Percentiles rank a stretch among this genome's conserved stretches.
phyloP scores from a whole-genome alignment of 2,329 filamentous ascomycete species.

The Nigrospora oryzae region DNA sequence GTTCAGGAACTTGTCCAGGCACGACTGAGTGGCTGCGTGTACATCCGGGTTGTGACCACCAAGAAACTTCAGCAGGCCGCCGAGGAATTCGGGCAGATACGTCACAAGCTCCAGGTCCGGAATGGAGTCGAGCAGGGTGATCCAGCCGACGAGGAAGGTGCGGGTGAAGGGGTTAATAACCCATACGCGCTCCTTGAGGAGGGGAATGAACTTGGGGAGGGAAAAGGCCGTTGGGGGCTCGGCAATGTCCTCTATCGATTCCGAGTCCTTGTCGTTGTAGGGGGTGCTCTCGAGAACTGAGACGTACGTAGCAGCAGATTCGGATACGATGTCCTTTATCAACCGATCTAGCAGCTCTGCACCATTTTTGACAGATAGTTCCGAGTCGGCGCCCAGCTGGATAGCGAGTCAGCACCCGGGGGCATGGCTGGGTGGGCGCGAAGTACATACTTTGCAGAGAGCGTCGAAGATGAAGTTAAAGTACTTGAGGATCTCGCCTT shows the following conservation, averaged over 20 bases:
- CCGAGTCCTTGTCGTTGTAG: conserved; percentile 34
- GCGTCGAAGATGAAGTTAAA: conserved; percentile 99
- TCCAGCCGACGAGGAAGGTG: conserved; percentile 93
- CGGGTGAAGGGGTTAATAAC: conserved; percentile 92
- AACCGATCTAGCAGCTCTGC: conserved; percentile 90
- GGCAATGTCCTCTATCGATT: conserved; percentile 27
- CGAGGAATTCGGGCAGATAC: conserved; percentile 85
- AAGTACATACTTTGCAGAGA: conserved; percentile 69
- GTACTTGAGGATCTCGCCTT: conserved; percentile 92
- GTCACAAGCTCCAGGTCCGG: conserved; percentile 92
- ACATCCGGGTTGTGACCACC: conserved; percentile 89
- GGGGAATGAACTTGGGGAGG: conserved; percentile 79
- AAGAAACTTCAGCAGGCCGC: conserved; percentile 82
- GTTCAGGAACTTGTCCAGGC: conserved; percentile 79
- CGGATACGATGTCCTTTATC: conserved; percentile 92
- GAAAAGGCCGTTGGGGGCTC: conserved; percentile 81
- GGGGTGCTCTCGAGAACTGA: conserved; percentile 66
- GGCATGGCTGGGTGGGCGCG: too few relatives aligned
- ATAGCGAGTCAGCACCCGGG: background rate
- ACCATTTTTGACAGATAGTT: conserved; percentile 95
- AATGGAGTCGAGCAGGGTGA: conserved; percentile 89
- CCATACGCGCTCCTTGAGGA: conserved; percentile 88
- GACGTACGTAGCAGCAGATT: conserved; percentile 90
- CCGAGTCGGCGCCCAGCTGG: conserved; percentile 88
- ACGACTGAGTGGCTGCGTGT: conserved; percentile 83